Evolutionary conservation across 2,329 filamentous ascomycete species (phyloP).

Genomic region (Colletotrichum navitas): DNA sequence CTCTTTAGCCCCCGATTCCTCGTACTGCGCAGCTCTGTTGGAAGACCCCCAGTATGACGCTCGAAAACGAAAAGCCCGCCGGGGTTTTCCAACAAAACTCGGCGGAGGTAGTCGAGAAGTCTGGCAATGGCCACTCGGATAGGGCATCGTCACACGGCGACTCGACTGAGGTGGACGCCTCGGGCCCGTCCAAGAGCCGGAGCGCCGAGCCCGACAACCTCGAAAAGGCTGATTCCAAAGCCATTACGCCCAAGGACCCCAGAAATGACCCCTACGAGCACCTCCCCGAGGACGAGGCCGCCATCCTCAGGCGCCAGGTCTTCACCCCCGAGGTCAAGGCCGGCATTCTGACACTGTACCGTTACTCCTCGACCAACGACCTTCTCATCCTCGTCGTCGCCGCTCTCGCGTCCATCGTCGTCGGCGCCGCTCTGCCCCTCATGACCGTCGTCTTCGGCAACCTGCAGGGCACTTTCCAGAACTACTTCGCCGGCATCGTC

Average conservation of each 20-base stretch:
- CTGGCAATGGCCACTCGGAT: conserved; percentile 45
- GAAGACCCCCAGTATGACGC: conserved; percentile 24
- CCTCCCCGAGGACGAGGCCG: conserved; percentile 74
- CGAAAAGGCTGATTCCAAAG: conserved; percentile 60
- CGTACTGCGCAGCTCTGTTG: conserved; percentile 14
- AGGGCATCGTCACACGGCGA: conserved; percentile 53
- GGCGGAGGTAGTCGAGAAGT: conserved; percentile 44
- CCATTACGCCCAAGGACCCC: conserved; percentile 52
- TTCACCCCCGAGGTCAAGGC: conserved; percentile 73
- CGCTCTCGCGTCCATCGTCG: conserved; percentile 74
- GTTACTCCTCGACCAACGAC: conserved; percentile 77
- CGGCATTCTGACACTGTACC: conserved; percentile 74
- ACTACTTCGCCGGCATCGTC: conserved; percentile 65
- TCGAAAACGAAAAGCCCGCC: conserved; percentile 32
- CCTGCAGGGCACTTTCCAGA: conserved; percentile 78
- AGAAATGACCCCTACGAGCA: conserved; percentile 70
- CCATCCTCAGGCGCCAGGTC: conserved; percentile 77
- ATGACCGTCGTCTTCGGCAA: conserved; percentile 88
- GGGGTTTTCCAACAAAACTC: conserved; percentile 29
- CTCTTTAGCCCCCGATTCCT: background rate
- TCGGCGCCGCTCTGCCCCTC: conserved; percentile 80
- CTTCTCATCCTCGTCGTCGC: conserved; percentile 73
- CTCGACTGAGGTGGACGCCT: conserved; percentile 47
- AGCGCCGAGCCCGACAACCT: conserved; percentile 47
- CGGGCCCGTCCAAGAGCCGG: conserved; percentile 39